Evolutionary conservation across 139 green algal species (phyloP), one percentile per base, ranked within the genome.

Genomic region (Nannochloris sp.): DNA sequence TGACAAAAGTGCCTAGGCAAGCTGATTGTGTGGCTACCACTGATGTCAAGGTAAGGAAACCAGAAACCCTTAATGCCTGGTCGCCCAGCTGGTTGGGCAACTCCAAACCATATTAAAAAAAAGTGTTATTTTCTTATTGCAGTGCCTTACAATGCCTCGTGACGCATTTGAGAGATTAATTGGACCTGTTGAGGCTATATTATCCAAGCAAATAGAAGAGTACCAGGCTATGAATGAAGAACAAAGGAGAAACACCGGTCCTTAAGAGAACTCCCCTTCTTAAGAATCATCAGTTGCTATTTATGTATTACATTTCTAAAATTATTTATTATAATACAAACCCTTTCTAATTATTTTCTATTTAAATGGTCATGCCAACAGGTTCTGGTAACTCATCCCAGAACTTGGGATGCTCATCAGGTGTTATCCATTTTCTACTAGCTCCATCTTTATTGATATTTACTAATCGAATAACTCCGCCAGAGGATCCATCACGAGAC

Each of bases 381-480:
- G 65, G 48, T 14, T 29, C 48, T 33, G 54, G 65, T 14, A 78
- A 39, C 58, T 78, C 71, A 46, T 78, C 71, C 71, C 71, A 78
- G 30, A 78, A 60, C 8, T 53, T 54, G 3, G 39, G 59, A 58
- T 77, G 71, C 39, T 77, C 36, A 19, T 59, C 68, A 9, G 68
- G 68, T 0, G 61, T 71, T 14, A 87, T 64, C 25, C 74, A 23
- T 45, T 59, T 45, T 23, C 83, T 63, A 59, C 81, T 62, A 10
- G 75, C 74, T 6, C 89, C 89, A 4, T 65, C 55, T 33, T 78
- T 73, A 68, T 81, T 68, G 6, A 93, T 32, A 2, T 86, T 92
- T 3, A 95, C 81, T 19, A 93, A 60, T 19, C 90, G 75, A 38
- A 91, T 85, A 45, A 90, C 68, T 29, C 90, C 90, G 25, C 90